phyloP scores from a whole-genome alignment of 108 stramenopile genomes.

The Skeletonema marinoi region DNA sequence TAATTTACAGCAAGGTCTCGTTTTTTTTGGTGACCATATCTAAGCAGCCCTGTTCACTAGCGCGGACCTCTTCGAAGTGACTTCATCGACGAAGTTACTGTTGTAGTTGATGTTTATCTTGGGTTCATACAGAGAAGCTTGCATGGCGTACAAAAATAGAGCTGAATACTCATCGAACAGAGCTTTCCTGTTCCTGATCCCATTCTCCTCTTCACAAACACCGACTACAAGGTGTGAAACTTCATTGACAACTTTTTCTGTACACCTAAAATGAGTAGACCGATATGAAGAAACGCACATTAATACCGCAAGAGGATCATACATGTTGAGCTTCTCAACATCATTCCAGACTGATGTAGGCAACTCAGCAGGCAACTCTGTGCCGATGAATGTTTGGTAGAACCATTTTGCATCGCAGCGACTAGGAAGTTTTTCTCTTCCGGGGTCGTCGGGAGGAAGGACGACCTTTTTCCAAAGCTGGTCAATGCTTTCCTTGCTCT shows the following conservation, averaged over 20 bases:
- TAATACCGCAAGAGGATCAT: conserved; percentile 48
- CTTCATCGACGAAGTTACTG: not conserved
- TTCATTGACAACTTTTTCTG: conserved; percentile 41
- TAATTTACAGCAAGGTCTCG: not conserved
- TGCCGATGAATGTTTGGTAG: conserved; percentile 37
- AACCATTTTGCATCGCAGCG: conserved; percentile 50
- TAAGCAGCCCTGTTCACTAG: not conserved
- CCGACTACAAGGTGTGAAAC: conserved; percentile 41
- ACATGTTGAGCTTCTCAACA: conserved; percentile 48
- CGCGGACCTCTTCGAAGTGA: not conserved
- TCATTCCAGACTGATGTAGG: conserved; percentile 29
- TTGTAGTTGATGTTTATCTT: not conserved
- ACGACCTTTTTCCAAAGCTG: conserved; percentile 50
- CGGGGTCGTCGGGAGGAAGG: conserved; percentile 29
- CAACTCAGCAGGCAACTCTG: conserved; percentile 9
- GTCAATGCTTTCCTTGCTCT: conserved; percentile 36
- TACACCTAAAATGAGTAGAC: conserved; percentile 27
- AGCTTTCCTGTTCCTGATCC: conserved; percentile 25
- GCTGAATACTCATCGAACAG: conserved; percentile 36
- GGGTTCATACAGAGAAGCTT: conserved; percentile 17
- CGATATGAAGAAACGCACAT: conserved; percentile 44
- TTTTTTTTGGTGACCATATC: not conserved
- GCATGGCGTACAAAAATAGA: conserved; percentile 34
- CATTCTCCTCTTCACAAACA: conserved; percentile 30
- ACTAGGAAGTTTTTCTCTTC: conserved; percentile 44